Percentiles rank a stretch among this genome's conserved stretches.
phyloP scores from a whole-genome alignment of 108 stramenopile species.

The Tribonema minus region DNA sequence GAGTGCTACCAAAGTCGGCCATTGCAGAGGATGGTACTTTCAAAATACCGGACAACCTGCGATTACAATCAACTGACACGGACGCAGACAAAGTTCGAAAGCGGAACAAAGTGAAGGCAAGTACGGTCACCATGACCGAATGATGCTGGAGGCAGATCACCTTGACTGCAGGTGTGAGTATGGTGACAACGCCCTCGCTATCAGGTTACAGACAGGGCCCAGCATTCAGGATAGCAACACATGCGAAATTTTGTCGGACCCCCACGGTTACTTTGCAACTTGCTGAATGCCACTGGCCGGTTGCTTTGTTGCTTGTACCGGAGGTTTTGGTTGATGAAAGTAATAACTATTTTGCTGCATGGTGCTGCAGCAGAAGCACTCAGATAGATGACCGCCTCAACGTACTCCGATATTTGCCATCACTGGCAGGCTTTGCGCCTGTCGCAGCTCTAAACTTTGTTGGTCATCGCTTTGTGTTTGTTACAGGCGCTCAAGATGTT shows the following conservation, averaged over 20 bases:
- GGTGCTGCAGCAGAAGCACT: not conserved
- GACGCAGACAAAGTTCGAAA: conserved; percentile 50
- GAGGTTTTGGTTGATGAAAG: not conserved
- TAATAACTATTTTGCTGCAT: not conserved
- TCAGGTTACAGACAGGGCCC: too few species aligned
- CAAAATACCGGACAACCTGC: conserved; percentile 49
- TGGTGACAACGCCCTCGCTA: too few species aligned
- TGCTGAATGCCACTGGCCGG: not conserved
- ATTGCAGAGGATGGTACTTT: not conserved
- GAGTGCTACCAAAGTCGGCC: not conserved
- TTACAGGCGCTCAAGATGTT: not conserved
- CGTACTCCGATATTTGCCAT: not conserved
- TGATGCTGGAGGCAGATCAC: not conserved
- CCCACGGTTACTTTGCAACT: not conserved
- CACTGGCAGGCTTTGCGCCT: not conserved
- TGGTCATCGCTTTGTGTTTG: not conserved
- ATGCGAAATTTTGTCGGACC: not conserved
- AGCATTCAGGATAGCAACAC: too few species aligned
- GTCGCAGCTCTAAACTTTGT: not conserved
- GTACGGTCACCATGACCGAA: conserved; percentile 15
- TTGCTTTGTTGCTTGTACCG: too few species aligned
- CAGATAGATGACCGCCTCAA: not conserved
- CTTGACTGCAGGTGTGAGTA: not conserved
- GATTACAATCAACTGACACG: conserved; percentile 43
- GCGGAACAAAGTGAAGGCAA: conserved; percentile 51